These are phyloP conservation scores for Phytophthora hibernalis DNA, from an alignment of 352 stramenopile genomes.

Conservation along the genomic window DNA sequence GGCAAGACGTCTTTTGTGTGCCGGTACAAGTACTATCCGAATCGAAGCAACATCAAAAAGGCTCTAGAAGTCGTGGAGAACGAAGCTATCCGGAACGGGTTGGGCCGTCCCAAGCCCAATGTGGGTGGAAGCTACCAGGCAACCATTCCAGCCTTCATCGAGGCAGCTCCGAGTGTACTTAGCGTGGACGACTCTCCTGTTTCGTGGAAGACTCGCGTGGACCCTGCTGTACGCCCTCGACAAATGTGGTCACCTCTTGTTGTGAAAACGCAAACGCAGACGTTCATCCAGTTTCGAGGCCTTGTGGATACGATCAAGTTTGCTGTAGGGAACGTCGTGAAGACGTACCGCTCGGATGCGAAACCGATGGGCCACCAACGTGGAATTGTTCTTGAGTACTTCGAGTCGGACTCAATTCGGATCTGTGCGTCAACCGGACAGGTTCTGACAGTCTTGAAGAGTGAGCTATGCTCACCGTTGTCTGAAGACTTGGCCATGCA, in stretches of 20 bases:
- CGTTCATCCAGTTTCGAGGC: conserved; percentile 63
- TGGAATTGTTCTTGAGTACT: conserved; percentile 66
- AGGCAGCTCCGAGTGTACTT: conserved; percentile 22
- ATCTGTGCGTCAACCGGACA: conserved; percentile 71
- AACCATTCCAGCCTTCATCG: conserved; percentile 49
- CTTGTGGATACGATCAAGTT: conserved; percentile 68
- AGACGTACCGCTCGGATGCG: conserved; percentile 46
- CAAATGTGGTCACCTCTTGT: conserved; percentile 81
- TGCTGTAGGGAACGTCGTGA: conserved; percentile 76
- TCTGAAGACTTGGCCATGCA: conserved; percentile 75
- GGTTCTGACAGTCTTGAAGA: conserved; percentile 53
- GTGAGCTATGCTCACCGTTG: conserved; percentile 69
- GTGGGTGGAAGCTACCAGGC: conserved; percentile 71
- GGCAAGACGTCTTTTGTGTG: conserved; percentile 73
- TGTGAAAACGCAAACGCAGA: conserved; percentile 44
- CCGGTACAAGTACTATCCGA: conserved; percentile 86
- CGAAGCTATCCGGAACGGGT: conserved; percentile 70
- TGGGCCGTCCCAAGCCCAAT: conserved; percentile 74
- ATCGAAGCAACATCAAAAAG: conserved; percentile 65
- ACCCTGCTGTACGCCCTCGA: conserved; percentile 33
- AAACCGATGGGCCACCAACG: conserved; percentile 63
- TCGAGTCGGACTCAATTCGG: conserved; percentile 49
- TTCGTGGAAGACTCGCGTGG: conserved; percentile 40
- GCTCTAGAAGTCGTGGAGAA: conserved; percentile 73
- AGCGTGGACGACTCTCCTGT: conserved; percentile 29